Conservation (phyloP, 164 flowering plant genomes). For the Sedum album region DNA sequence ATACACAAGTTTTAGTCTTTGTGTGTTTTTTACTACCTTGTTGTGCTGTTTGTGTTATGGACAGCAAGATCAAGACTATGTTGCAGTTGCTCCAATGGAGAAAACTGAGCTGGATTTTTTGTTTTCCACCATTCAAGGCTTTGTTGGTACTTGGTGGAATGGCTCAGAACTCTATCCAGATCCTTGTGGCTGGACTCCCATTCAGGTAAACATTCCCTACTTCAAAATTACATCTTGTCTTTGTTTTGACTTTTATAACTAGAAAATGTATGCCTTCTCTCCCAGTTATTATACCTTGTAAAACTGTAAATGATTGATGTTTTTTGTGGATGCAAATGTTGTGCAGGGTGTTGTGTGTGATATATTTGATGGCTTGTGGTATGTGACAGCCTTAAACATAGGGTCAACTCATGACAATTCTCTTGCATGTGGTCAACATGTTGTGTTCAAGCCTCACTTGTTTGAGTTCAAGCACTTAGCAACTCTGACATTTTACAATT, state of each 20-base stretch:
- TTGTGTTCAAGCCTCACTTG: conserved; percentile 38
- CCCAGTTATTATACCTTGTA: too few relatives aligned
- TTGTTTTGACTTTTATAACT: not conserved
- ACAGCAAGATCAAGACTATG: conserved; percentile 22
- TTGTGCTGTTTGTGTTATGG: conserved; percentile 24
- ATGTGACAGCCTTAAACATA: conserved; percentile 54
- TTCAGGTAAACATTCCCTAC: conserved; percentile 36
- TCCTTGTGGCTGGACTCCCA: conserved; percentile 98
- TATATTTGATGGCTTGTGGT: conserved; percentile 59
- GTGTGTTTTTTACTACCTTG: conserved; percentile 12
- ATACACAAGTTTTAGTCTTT: not conserved
- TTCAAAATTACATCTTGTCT: not conserved
- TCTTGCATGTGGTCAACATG: conserved; percentile 37
- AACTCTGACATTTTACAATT: conserved; percentile 53
- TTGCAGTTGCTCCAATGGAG: conserved; percentile 56
- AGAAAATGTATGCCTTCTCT: not conserved
- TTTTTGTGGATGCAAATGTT: not conserved
- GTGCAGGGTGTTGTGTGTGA: conserved; percentile 88
- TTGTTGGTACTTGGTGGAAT: conserved; percentile 77
- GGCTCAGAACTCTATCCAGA: conserved; percentile 92
- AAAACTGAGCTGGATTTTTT: conserved; percentile 51
- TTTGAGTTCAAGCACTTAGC: conserved; percentile 58
- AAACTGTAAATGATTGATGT: not conserved
- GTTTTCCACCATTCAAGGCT: conserved; percentile 59
- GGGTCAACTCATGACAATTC: conserved; percentile 75